These are phyloP conservation scores for Coemansia sp. DNA, from an alignment of 192 early-diverging fungal genomes.

Conservation along the genomic window DNA sequence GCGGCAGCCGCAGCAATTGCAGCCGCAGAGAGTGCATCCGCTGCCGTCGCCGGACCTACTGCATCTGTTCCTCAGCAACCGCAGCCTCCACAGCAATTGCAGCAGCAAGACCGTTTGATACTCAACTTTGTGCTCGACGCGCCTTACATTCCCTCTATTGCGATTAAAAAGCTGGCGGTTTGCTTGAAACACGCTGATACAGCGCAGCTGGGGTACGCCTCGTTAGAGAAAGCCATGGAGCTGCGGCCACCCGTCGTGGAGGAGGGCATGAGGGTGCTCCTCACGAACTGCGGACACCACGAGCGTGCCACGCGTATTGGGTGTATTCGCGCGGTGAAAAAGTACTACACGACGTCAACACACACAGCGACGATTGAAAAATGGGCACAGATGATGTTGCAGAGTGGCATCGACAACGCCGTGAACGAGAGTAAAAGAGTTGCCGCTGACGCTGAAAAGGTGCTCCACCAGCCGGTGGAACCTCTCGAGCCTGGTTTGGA, in stretches of 20 bases:
- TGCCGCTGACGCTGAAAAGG: not conserved
- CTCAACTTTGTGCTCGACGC: constrained; percentile 43
- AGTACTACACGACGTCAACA: constrained; percentile 25
- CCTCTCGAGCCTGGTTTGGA: not conserved
- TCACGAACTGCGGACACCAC: constrained; percentile 40
- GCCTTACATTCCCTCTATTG: constrained; percentile 18
- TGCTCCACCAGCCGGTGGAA: not conserved
- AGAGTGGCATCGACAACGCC: constrained; percentile 16
- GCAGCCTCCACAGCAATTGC: constrained; percentile 8
- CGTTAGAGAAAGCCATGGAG: constrained; percentile 47
- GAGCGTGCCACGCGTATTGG: constrained; percentile 37
- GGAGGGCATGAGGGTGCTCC: constrained; percentile 33
- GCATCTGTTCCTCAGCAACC: not conserved
- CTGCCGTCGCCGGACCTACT: not conserved
- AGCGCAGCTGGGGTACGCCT: constrained; percentile 32
- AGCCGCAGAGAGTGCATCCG: not conserved
- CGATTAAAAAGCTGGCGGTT: constrained; percentile 21
- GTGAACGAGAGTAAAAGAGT: not conserved
- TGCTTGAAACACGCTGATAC: constrained; percentile 30
- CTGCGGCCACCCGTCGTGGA: constrained; percentile 40
- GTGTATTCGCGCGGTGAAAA: constrained; percentile 47
- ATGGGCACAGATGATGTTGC: constrained; percentile 17
- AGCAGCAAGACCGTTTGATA: constrained; percentile 19
- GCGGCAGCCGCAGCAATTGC: constrained; percentile 15
- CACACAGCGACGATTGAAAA: constrained; percentile 30